Evolutionary conservation across 73 alveolate genomes (phyloP).

Genomic region (Stentor roeselii): DNA sequence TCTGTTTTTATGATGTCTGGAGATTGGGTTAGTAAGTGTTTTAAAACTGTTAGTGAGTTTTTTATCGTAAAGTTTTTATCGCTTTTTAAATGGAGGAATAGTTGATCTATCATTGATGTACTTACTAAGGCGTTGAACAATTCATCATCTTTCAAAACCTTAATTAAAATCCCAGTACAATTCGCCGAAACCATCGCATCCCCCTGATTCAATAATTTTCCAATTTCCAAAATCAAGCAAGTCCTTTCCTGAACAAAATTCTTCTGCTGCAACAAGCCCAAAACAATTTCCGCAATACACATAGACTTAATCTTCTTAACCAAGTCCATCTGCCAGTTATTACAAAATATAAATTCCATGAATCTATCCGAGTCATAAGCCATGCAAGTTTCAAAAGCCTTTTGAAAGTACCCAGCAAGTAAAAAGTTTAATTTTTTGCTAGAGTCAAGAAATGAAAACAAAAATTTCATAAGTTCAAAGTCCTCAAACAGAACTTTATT

Average conservation of each 20-base stretch:
- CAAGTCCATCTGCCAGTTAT: not conserved
- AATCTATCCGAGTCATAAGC: not conserved
- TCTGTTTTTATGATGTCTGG: not conserved
- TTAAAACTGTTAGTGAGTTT: not conserved
- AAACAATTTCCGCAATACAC: slow-evolving; percentile 14
- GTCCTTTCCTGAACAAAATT: not conserved
- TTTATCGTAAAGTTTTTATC: too few species aligned
- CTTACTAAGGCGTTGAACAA: not conserved
- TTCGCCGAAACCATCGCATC: not conserved
- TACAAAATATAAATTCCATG: not conserved
- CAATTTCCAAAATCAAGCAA: not conserved
- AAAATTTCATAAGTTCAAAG: not conserved
- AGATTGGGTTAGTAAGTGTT: not conserved
- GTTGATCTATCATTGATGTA: not conserved
- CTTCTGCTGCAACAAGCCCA: not conserved
- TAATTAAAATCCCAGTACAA: not conserved
- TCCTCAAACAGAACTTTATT: not conserved
- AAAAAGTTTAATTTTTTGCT: not conserved
- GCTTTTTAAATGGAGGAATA: not conserved
- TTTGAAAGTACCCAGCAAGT: slow-evolving; percentile 23
- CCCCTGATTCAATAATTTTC: not conserved
- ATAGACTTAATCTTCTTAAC: not conserved
- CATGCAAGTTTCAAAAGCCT: not conserved
- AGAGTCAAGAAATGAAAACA: not conserved
- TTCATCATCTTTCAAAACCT: not conserved